Conservation (phyloP, 306 rosid species). For the Prunus armeniaca region DNA sequence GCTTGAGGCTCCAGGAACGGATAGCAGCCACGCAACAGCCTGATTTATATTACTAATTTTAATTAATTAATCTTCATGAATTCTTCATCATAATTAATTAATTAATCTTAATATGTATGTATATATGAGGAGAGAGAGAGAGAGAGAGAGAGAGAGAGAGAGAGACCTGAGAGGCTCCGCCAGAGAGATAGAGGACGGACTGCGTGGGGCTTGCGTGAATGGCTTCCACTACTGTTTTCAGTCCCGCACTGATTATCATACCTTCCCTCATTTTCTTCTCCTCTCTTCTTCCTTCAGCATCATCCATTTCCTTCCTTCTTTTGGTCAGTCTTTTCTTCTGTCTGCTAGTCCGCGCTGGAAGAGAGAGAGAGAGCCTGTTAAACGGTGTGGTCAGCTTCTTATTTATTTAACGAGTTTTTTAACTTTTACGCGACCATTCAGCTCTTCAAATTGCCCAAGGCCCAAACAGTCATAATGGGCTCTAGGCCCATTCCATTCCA, state of each 20-base stretch:
- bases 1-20: constrained; percentile 80
- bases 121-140: constrained; percentile 2
- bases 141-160: constrained; percentile 13
- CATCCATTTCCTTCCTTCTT: background rate
- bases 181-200: constrained; percentile 65
- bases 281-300: background rate
- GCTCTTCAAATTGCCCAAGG: background rate
- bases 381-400: background rate
- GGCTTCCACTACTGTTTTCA: constrained; percentile 53
- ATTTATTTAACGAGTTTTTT: background rate
- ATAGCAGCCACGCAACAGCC: constrained; percentile 62
- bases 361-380: too few species aligned
- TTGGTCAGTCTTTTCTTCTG: background rate
- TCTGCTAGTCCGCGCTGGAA: background rate
- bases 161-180: constrained; percentile 82
- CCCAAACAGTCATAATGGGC: background rate
- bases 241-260: background rate
- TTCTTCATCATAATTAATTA: background rate
- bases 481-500: background rate
- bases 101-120: background rate
- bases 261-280: constrained; percentile 45
- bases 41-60: constrained; percentile 8
- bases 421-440: background rate
- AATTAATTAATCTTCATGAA: background rate
- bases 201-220: constrained; percentile 66